Evolutionary conservation across 345 rosid genomes (phyloP), one percentile per base, ranked within the genome.

Genomic region (Moricandia arvensis): DNA sequence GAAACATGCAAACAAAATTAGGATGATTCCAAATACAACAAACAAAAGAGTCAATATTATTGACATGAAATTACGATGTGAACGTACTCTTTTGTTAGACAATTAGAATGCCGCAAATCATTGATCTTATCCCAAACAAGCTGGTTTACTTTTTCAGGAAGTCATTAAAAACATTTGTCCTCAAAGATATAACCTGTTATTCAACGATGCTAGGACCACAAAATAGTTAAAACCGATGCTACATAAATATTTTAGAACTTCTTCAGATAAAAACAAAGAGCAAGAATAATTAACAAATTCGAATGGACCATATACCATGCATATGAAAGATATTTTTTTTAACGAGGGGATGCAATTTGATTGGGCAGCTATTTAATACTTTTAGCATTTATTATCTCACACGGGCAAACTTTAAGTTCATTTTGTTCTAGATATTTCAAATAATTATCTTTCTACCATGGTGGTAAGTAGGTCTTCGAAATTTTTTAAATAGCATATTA

Each of bases 331-430:
- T 41, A 10, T 24, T 21, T 21, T 21, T 31, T 21, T 38, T 61
- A 45, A 21, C 41, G 59, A 63, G 18, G 12, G 30, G 12, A 30
- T 43, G 24, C 0, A 76, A n/a, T 62, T 76, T 55, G 71, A 70
- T 63, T 76, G 80, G 53, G 71, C 54, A 76, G 71, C 66, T 70
- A 77, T 21, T 43, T 30, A 43, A 57, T 77, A 77, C 66, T 58
- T 70, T 30, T 21, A 21, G 24, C 24, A 30, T 13, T 37, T 11
- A 24, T 10, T 7, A 51, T 63, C 6, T 18, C 8, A 47, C 5
- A 66, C n/a, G 4, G 16, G 30, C 38, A 16, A 15, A 53, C 27
- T 5, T 73, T 62, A 63, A 26, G 35, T 47, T 34, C 69, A 49
- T 31, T 62, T 72, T 35, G n/a, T 51, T 51, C 9, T 17, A 74